Evolutionary conservation across 2,329 filamentous ascomycete genomes (phyloP).

Genomic region (Camillea tinctor): DNA sequence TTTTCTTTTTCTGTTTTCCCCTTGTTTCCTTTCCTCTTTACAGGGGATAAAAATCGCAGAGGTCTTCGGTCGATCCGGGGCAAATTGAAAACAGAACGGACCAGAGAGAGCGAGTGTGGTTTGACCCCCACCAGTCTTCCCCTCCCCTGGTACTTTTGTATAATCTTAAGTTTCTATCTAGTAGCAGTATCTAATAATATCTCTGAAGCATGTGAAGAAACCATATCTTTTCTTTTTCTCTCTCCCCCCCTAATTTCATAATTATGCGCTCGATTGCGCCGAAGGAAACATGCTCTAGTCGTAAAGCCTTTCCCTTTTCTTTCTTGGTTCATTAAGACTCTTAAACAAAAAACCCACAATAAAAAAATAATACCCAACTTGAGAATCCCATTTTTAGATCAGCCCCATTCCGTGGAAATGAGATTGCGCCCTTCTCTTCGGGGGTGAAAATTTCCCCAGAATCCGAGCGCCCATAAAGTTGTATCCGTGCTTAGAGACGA

Average conservation of each 20-base stretch:
- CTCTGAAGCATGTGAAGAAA: not conserved
- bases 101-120: no score
- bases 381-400: constrained; percentile 2
- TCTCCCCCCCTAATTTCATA: not conserved
- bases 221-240: not conserved
- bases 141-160: no score
- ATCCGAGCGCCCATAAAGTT: not conserved
- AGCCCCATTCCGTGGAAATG: not conserved
- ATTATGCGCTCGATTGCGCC: not conserved
- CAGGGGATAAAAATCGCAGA: no score
- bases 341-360: not conserved
- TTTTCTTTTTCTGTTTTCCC: no score
- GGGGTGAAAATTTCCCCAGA: not conserved
- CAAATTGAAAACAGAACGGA: no score
- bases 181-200: not conserved
- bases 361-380: constrained; percentile 1
- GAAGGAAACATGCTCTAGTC: not conserved
- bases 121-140: no score
- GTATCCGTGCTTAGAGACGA: not conserved
- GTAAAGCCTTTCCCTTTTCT: not conserved
- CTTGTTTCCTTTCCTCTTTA: no score
- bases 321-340: not conserved
- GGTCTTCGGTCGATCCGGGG: no score
- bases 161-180: no score
- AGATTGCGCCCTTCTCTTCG: not conserved